Evolutionary conservation across 2,329 filamentous ascomycete species (phyloP).

Genomic region (Epichloe amarillans): DNA sequence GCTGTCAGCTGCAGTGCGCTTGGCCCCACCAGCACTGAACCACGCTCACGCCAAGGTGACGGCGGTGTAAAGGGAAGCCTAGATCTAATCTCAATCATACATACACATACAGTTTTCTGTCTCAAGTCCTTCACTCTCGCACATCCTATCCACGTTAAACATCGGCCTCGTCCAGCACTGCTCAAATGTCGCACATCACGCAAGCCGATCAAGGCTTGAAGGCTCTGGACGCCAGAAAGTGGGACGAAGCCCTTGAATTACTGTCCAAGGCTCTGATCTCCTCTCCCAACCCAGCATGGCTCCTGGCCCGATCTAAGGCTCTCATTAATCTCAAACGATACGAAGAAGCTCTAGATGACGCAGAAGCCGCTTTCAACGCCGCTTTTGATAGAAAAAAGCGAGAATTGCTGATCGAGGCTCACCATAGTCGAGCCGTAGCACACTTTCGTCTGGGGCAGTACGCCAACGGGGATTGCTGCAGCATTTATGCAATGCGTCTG

Average conservation of each 20-base stretch:
- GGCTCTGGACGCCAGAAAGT: slow-evolving; percentile 50
- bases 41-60: too few relatives aligned
- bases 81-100: too few relatives aligned
- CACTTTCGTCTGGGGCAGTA: slow-evolving; percentile 57
- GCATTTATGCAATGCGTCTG: slow-evolving; percentile 40
- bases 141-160: background rate
- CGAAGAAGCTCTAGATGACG: slow-evolving; percentile 54
- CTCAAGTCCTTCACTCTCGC: background rate
- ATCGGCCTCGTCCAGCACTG: background rate
- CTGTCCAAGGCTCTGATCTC: slow-evolving; percentile 54
- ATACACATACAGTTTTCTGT: too few relatives aligned
- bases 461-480: slow-evolving; percentile 62
- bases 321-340: slow-evolving; percentile 52
- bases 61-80: too few relatives aligned
- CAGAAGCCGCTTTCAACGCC: slow-evolving; percentile 49
- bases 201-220: slow-evolving; percentile 49
- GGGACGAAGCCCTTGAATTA: slow-evolving; percentile 50
- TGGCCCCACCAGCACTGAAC: too few relatives aligned
- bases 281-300: slow-evolving; percentile 60
- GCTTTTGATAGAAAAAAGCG: slow-evolving; percentile 58
- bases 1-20: too few relatives aligned
- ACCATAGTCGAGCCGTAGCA: slow-evolving; percentile 66
- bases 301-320: slow-evolving; percentile 69
- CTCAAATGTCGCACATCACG: slow-evolving; percentile 35
- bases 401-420: slow-evolving; percentile 65